phyloP scores from a whole-genome alignment of 352 stramenopile genomes.

The Globisporangium camurandrum region DNA sequence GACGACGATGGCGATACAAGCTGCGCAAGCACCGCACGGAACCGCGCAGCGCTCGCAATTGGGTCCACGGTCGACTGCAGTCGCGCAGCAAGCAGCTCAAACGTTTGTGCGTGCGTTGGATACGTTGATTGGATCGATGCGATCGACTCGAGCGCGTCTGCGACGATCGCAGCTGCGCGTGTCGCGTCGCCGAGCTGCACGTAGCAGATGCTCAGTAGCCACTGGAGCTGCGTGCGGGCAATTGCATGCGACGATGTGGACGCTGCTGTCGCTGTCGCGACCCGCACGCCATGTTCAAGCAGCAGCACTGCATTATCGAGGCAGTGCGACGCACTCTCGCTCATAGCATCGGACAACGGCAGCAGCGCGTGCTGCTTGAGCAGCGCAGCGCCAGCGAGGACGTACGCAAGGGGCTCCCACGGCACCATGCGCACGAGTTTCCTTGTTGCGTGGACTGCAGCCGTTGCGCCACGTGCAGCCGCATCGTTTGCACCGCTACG shows the following conservation, averaged over 20 bases:
- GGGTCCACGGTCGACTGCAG: slow-evolving; percentile 23
- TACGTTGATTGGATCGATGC: slow-evolving; percentile 9
- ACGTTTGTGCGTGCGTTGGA: slow-evolving; percentile 2
- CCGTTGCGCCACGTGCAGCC: slow-evolving; percentile 5
- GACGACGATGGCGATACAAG: slow-evolving; percentile 2
- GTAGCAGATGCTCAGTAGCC: slow-evolving; percentile 26
- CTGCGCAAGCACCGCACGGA: slow-evolving; percentile 15
- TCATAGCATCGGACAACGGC: slow-evolving; percentile 8
- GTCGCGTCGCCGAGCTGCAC: slow-evolving; percentile 10
- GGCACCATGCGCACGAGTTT: slow-evolving; percentile 59
- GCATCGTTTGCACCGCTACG: too few relatives aligned
- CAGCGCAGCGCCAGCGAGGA: slow-evolving; percentile 34
- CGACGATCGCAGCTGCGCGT: slow-evolving; percentile 5
- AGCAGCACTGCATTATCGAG: slow-evolving; percentile 17
- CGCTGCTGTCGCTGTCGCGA: slow-evolving; percentile 12
- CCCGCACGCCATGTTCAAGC: slow-evolving; percentile 28
- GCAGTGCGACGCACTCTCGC: slow-evolving; percentile 2
- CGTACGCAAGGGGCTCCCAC: slow-evolving; percentile 48
- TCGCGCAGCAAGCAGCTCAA: slow-evolving; percentile 37
- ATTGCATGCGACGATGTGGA: slow-evolving; percentile 6
- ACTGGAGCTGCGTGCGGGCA: slow-evolving; percentile 30
- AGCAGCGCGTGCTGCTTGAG: slow-evolving; percentile 28
- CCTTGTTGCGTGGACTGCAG: slow-evolving; percentile 14
- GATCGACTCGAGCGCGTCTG: slow-evolving; percentile 21
- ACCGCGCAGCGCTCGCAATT: slow-evolving; percentile 23